Conservation (phyloP, 805 yeast genomes). For the Myxozyma geophila region DNA sequence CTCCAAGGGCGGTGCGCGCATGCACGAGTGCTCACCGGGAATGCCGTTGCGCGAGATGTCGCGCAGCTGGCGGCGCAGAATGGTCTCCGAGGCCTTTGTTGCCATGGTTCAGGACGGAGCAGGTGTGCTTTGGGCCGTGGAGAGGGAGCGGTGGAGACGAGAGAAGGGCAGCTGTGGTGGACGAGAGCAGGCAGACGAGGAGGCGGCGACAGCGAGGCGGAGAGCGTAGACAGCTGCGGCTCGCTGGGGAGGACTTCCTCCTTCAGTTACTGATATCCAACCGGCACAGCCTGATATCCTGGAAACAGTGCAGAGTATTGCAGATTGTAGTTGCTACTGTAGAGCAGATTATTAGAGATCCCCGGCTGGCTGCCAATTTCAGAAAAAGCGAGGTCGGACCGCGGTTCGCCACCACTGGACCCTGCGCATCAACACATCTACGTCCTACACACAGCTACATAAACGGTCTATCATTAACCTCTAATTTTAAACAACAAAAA, state of each 20-base stretch:
- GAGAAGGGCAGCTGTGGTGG: background rate
- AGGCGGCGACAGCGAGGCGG: too few relatives aligned
- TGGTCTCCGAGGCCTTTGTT: slow-evolving; percentile 29
- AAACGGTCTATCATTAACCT: background rate
- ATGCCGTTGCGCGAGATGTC: slow-evolving; percentile 34
- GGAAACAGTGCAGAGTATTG: too few relatives aligned
- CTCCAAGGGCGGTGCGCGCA: background rate
- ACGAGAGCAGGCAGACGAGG: too few relatives aligned
- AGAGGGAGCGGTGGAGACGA: background rate
- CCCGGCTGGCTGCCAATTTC: too few relatives aligned
- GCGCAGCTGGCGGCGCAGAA: slow-evolving; percentile 34
- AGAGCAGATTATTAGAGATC: too few relatives aligned
- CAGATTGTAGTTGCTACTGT: too few relatives aligned
- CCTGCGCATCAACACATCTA: background rate
- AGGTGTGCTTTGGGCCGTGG: background rate
- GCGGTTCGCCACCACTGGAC: background rate
- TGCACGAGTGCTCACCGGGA: slow-evolving; percentile 23
- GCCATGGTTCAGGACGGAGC: slow-evolving; percentile 15
- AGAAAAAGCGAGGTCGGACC: too few relatives aligned
- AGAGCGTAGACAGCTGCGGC: too few relatives aligned
- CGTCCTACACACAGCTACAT: background rate
- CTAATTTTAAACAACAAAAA: slow-evolving; percentile 48
- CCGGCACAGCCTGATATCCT: too few relatives aligned
- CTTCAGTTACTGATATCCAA: background rate
- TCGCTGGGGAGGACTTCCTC: too few relatives aligned